Evolutionary conservation across 352 stramenopile species (phyloP).

Genomic region (Elongisporangium anandrum): DNA sequence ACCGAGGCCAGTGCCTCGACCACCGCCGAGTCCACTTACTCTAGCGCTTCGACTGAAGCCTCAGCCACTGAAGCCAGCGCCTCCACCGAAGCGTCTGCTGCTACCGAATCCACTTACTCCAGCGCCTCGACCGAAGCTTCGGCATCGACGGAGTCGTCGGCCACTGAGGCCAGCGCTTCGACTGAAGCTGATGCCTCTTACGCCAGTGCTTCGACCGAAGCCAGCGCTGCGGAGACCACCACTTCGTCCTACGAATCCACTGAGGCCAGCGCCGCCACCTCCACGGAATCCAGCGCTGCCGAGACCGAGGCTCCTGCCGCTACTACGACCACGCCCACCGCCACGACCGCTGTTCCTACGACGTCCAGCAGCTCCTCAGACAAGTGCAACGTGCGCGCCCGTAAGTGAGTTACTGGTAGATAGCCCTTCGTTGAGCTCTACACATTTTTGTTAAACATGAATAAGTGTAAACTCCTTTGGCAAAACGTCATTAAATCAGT

Average conservation of each 20-base stretch:
- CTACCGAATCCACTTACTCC: conserved; percentile 4
- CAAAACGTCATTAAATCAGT: no score
- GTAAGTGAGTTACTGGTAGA: not conserved
- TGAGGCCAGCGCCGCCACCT: not conserved
- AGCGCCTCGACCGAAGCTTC: conserved; percentile 11
- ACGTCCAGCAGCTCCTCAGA: not conserved
- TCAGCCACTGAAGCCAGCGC: not conserved
- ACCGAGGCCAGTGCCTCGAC: not conserved
- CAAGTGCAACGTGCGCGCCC: not conserved
- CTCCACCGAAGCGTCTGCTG: conserved; percentile 7
- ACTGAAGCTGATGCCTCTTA: not conserved
- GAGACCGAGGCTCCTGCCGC: not conserved
- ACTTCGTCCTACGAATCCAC: conserved; percentile 3
- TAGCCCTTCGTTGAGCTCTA: not conserved
- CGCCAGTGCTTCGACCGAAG: conserved; percentile 1
- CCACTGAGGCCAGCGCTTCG: conserved; percentile 3
- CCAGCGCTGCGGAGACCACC: conserved; percentile 3
- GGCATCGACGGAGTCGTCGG: not conserved
- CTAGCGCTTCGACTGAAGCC: not conserved
- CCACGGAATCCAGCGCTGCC: not conserved
- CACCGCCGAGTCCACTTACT: not conserved
- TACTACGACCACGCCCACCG: not conserved
- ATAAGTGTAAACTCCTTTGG: not conserved
- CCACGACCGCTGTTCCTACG: not conserved
- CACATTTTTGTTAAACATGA: not conserved